phyloP scores from a whole-genome alignment of 1,284 basidiomycete genomes.

The Sphaerobolus stellatus region DNA sequence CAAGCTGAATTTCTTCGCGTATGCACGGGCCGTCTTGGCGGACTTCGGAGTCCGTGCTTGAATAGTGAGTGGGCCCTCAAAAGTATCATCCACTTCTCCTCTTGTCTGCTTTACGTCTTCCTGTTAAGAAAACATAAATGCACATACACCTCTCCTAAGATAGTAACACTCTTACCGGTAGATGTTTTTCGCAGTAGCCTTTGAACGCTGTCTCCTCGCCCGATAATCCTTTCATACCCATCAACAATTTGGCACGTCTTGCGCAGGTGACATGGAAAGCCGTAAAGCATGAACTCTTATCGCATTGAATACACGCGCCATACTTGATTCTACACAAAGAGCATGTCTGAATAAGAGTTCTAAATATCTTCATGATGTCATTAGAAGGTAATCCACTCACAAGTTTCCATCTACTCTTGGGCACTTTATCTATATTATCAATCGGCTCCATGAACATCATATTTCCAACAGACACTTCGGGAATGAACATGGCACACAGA shows the following conservation, averaged over 20 bases:
- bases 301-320: slow-evolving; percentile 98
- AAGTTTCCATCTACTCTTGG: slow-evolving; percentile 92
- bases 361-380: background rate
- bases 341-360: slow-evolving; percentile 64
- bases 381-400: slow-evolving; percentile 46
- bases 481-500: slow-evolving; percentile 97
- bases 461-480: slow-evolving; percentile 92
- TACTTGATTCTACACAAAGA: slow-evolving; percentile 78
- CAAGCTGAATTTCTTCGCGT: slow-evolving; percentile 77
- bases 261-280: slow-evolving; percentile 98
- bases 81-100: slow-evolving; percentile 34
- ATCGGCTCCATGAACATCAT: slow-evolving; percentile 99
- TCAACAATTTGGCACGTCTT: slow-evolving; percentile 75
- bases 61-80: slow-evolving; percentile 29
- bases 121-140: background rate
- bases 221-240: slow-evolving; percentile 85
- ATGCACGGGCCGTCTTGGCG: slow-evolving; percentile 74
- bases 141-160: background rate
- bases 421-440: slow-evolving; percentile 85
- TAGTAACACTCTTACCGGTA: slow-evolving; percentile 64
- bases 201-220: slow-evolving; percentile 71
- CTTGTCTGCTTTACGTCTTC: slow-evolving; percentile 33
- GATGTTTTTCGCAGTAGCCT: slow-evolving; percentile 86
- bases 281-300: slow-evolving; percentile 85
- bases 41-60: slow-evolving; percentile 36